A percentile compares a stretch with the other conserved stretches of the same genome.
Conservation (phyloP, 345 rosid genomes). For the Eucalyptus lansdowneana region DNA sequence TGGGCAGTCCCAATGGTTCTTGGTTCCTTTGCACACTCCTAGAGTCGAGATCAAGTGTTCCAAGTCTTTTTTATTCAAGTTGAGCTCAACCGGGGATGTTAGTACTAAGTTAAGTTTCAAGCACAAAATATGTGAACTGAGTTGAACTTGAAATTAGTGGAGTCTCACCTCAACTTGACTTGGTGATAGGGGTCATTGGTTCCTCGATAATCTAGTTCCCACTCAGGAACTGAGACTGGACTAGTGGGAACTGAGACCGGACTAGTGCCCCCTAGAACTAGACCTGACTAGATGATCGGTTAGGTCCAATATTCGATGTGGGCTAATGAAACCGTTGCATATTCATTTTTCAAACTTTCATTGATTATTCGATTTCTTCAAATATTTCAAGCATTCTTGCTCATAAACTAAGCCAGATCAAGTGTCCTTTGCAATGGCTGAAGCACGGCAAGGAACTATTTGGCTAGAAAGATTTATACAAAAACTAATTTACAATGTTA, state of each 20-base stretch:
- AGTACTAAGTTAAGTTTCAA: neutral
- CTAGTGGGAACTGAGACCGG: fast-evolving
- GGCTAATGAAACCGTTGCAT: neutral
- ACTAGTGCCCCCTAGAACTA: neutral
- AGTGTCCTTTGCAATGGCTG: neutral
- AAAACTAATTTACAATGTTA: neutral
- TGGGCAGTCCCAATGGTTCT: neutral
- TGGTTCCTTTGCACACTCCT: neutral
- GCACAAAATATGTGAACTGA: neutral
- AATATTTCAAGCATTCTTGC: neutral
- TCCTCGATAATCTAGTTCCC: neutral
- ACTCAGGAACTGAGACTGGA: fast-evolving
- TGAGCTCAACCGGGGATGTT: neutral
- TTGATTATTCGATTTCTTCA: neutral
- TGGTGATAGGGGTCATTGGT: neutral
- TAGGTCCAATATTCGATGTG: too few species aligned
- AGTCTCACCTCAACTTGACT: neutral
- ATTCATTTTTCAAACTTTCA: neutral
- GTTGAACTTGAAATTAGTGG: neutral
- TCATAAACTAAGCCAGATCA: neutral
- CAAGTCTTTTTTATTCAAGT: neutral
- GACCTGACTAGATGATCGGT: too few species aligned
- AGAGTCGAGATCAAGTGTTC: neutral
- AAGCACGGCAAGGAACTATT: neutral
- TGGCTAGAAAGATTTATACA: neutral